Base-by-base conservation (phyloP, 73 alveolate species). In the Paraurostyla sp. region DNA sequence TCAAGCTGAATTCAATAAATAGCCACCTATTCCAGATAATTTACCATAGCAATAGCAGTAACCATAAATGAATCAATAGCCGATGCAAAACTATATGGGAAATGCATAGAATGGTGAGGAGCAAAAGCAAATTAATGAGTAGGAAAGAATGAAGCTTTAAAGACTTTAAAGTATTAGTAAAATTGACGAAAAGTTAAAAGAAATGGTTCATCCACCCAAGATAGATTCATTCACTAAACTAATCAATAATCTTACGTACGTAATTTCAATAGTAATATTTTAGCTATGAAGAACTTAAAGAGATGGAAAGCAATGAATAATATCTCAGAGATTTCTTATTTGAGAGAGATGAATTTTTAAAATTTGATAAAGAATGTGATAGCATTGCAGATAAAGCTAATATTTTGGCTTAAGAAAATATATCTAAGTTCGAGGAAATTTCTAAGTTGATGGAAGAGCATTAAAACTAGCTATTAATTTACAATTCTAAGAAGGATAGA, bases 11-110 rank as follows among this genome's bases (percentile, higher is more conserved):
- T 69, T 69, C 36, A 43, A 69, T 69, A 6, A 33, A 40, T 35
- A 33, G n/a, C 84, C 84, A 4, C 84, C 84, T n/a, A 13, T 43
- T 3, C 84, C 84, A 13, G 84, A 69, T 11, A 4, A 9, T 23
- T 6, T 22, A 4, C 3, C n/a, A 7, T 4, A 41, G 32, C 65
- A 16, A 33, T 29, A 16, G 22, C 7, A 36, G 7, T 43, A 69
- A 25, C 23, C 29, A 29, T 50, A 60, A 33, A 30, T 30, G 50
- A 9, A 16, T 20, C 50, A 60, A 29, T 29, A 60, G 25, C 35
- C 9, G 3, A 29, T 13, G 32, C 45, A 13, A 9, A 20, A 60
- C 22, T 9, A 3, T 60, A 60, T n/a, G n/a, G n/a, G n/a, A n/a
- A n/a, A n/a, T n/a, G n/a, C n/a, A n/a, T n/a, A 60, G 22, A 2